Evolutionary conservation across 768 basidiomycete species (phyloP), one percentile per base, ranked within the genome.

Genomic region (Suillus variegatus): DNA sequence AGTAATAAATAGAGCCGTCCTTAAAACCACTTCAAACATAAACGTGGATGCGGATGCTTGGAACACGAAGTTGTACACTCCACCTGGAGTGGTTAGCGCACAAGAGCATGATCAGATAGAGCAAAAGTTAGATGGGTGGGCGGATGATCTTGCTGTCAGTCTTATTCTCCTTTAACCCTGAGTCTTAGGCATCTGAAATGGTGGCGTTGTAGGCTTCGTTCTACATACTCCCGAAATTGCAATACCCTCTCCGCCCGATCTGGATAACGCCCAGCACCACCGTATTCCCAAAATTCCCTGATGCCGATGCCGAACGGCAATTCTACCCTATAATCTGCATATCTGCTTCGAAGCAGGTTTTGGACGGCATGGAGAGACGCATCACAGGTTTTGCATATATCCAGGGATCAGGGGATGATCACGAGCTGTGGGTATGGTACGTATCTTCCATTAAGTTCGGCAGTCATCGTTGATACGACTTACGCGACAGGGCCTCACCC

Each of bases 371-470:
- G 1, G 89, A 91, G 65, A 81, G 91, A 25, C 84, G 90, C 1
- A 68, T 80, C 10, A 77, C 80, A n/a, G 93, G 92, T 0, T 97
- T 89, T 73, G 81, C 88, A 25, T 98, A 98, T 73, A 86, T 98
- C 9, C 95, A 97, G 75, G 97, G 97, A 1, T 93, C 92, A 0
- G 97, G 95, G 0, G 97, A 98, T 71, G 97, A 99, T 71, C 94
- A 96, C 72, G 95, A 97, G 75, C 80, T 91, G 6, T 96, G 94
- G 95, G 89, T 36, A 85, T 86, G 86, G 92, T 92, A 63, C 38
- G 81, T 73, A 25, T 25, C 14, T 0, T 25, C 7, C 49, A 0
- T 51, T 25, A 13, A 51, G 49, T 3, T 51, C 13, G 13, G 25
- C 3, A 6, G 2, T 25, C 4, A 1, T 25, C 1, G 1, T 14